Evolutionary conservation across 257 asterid species (phyloP).

Genomic region (Jacaranda mimosifolia): DNA sequence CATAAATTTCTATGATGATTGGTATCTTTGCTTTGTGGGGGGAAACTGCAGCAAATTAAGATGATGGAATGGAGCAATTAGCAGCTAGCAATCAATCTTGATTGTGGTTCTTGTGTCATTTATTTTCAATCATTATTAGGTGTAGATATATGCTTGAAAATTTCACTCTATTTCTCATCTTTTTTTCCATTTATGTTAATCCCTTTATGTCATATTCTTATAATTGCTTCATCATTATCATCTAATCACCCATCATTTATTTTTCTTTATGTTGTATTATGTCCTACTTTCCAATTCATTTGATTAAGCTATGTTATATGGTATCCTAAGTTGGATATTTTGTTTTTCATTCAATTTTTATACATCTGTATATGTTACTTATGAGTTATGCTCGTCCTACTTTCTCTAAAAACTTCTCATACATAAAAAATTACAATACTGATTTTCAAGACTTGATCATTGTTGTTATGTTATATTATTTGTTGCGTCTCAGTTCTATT

Average conservation of each 20-base stretch:
- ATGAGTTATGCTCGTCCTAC: too few relatives aligned
- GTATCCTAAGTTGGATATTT: too few relatives aligned
- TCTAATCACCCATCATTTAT: not conserved
- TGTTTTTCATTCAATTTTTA: too few relatives aligned
- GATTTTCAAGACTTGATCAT: too few relatives aligned
- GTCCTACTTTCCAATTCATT: not conserved
- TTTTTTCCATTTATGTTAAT: not conserved
- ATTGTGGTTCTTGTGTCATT: not conserved
- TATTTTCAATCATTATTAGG: not conserved
- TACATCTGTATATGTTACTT: too few relatives aligned
- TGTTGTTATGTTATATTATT: not conserved
- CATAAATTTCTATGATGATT: too few relatives aligned
- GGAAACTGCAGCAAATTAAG: too few relatives aligned
- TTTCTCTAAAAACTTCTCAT: too few relatives aligned
- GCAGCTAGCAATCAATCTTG: constrained; percentile 1
- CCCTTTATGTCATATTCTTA: not conserved
- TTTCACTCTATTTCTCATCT: not conserved
- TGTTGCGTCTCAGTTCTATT: not conserved
- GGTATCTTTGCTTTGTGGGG: not conserved
- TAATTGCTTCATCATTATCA: constrained; percentile 32
- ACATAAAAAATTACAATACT: too few relatives aligned
- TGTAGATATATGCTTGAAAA: not conserved
- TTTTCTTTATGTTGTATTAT: not conserved
- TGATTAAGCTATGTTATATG: not conserved
- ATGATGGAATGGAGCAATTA: not conserved